Evolutionary conservation across 2,329 filamentous ascomycete species (phyloP).

Genomic region (Macroventuria anomochaeta): DNA sequence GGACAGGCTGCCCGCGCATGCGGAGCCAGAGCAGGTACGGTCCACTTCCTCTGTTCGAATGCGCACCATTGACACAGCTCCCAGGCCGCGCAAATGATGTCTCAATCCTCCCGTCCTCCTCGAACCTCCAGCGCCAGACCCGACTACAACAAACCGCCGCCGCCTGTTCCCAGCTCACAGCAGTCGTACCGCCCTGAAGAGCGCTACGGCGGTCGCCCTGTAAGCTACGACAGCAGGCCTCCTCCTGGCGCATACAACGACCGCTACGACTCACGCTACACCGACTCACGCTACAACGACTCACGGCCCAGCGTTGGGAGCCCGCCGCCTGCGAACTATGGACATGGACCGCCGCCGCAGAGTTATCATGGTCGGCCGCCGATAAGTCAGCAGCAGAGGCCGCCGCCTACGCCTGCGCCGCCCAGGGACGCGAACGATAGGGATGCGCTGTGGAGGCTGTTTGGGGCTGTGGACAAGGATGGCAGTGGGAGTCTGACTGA

Average conservation of each 20-base stretch:
- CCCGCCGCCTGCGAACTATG: slow-evolving; percentile 58
- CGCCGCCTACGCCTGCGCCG: slow-evolving; percentile 56
- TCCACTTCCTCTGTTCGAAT: too few species aligned
- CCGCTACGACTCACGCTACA: slow-evolving; percentile 37
- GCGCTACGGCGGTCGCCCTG: slow-evolving; percentile 37
- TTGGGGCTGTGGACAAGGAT: slow-evolving; percentile 88
- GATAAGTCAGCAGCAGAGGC: slow-evolving; percentile 54
- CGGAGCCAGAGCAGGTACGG: slow-evolving; percentile 73
- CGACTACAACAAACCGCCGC: slow-evolving; percentile 55
- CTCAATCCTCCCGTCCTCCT: slow-evolving; percentile 39
- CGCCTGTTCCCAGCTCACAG: slow-evolving; percentile 37
- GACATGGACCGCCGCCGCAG: slow-evolving; percentile 62
- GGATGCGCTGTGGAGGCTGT: slow-evolving; percentile 78
- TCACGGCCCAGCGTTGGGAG: slow-evolving; percentile 49
- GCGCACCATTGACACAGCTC: slow-evolving; percentile 3
- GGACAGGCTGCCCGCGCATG: slow-evolving; percentile 90
- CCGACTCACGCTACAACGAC: slow-evolving; percentile 28
- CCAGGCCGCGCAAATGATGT: slow-evolving; percentile 54
- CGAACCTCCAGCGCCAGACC: slow-evolving; percentile 45
- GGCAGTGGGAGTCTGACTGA: slow-evolving; percentile 84
- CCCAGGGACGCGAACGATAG: slow-evolving; percentile 68
- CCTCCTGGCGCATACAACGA: slow-evolving; percentile 50
- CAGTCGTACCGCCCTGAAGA: slow-evolving; percentile 49
- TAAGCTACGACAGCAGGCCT: slow-evolving; percentile 41
- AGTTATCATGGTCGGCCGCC: slow-evolving; percentile 71